Evolutionary conservation across 1,284 basidiomycete genomes (phyloP), one percentile per base, ranked within the genome.

Genomic region (Ustilago crameri): DNA sequence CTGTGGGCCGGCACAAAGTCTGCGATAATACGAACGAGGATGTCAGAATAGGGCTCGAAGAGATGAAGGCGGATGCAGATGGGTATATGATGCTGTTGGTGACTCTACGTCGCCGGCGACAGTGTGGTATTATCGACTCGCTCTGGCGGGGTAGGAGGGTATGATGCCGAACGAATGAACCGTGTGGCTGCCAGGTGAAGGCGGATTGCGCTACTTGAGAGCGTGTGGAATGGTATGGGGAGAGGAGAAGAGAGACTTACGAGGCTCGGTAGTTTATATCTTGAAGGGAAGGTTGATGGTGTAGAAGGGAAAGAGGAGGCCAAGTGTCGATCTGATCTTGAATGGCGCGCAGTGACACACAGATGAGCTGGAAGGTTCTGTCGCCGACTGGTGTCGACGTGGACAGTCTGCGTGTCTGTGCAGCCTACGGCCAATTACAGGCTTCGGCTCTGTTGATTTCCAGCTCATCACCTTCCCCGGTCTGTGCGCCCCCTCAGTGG

Each of bases 281-380:
- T 60, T 56, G 64, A 67, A 43, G 63, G 23, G 27, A 20, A 40
- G 56, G 49, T 45, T 65, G 58, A 67, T 67, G 64, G 49, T 49
- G 50, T 37, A 40, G 15, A 43, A 41, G 30, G 34, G 32, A 44
- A 43, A 38, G 35, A 41, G 22, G 20, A 34, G 32, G 42, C 22
- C 10, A 43, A 45, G 32, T 24, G 34, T 40, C n/a, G 24, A 27
- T 9, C 18, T 22, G 18, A 32, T 22, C 44, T 41, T 38, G 52
- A 40, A 47, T 23, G 38, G 44, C 27, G 20, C 47, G 18, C 41
- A 9, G 20, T 45, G 51, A 53, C 32, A 43, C 42, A 23, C 34
- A 12, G 65, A 54, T 68, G 65, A 61, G 65, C 59, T 68, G 65
- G 65, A 68, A 68, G 65, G 26, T 62, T 53, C 44, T 52, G 43